Percentiles rank a stretch among this genome's conserved stretches.
phyloP scores from a whole-genome alignment of 805 yeast species.

The Metschnikowia continentalis region DNA sequence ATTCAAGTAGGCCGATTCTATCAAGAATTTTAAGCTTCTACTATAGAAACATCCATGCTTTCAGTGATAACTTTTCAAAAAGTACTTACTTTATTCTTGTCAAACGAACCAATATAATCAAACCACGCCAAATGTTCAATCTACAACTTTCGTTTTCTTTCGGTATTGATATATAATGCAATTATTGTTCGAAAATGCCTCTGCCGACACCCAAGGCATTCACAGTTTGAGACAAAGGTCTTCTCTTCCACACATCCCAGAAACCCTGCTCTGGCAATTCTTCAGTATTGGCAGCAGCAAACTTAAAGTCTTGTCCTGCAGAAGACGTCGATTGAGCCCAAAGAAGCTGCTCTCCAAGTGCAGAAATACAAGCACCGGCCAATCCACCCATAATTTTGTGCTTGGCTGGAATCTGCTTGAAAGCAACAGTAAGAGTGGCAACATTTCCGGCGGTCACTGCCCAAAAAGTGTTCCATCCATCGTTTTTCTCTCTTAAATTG shows the following conservation, averaged over 20 bases:
- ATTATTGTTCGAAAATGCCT: slow-evolving; percentile 45
- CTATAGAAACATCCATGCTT: no score
- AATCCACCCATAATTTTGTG: slow-evolving; percentile 40
- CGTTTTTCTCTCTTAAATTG: slow-evolving; percentile 60
- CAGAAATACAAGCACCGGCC: slow-evolving; percentile 36
- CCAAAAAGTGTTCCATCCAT: slow-evolving; percentile 63
- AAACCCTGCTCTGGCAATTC: slow-evolving; percentile 43
- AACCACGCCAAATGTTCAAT: no score
- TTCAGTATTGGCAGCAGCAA: slow-evolving; percentile 36
- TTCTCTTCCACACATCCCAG: slow-evolving; percentile 78
- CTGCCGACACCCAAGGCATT: slow-evolving; percentile 69
- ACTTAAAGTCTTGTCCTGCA: slow-evolving; percentile 35
- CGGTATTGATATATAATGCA: slow-evolving; percentile 3
- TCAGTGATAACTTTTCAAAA: no score
- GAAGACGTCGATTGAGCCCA: slow-evolving; percentile 41
- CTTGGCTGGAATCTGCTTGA: slow-evolving; percentile 38
- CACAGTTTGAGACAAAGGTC: slow-evolving; percentile 76
- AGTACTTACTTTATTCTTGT: no score
- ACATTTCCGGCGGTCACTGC: slow-evolving; percentile 51
- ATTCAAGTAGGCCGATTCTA: no score
- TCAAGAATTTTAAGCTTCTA: no score
- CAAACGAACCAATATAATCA: no score
- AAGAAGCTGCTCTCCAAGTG: slow-evolving; percentile 34
- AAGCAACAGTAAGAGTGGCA: slow-evolving; percentile 42
- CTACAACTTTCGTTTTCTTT: neutral